A percentile compares a stretch with the other conserved stretches of the same genome.
These are phyloP conservation scores for Irpex rosettiformis DNA, from an alignment of 1,284 basidiomycete genomes.

Conservation along the genomic window DNA sequence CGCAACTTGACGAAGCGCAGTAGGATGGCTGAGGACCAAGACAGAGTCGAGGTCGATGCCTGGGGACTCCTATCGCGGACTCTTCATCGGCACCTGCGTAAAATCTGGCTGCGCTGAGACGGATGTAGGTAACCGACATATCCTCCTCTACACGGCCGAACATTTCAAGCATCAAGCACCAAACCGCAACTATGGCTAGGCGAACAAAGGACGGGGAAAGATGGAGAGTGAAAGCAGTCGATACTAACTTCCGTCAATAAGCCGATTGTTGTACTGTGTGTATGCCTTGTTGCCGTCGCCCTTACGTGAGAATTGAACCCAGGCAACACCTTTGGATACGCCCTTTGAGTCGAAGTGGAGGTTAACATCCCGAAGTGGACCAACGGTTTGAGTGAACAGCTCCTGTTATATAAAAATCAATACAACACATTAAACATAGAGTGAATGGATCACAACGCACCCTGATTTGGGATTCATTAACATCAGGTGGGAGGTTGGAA, in stretches of 20 bases:
- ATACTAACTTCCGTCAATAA: conserved; percentile 99
- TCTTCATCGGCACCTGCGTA: conserved; percentile 10
- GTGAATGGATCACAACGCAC: conserved; percentile 41
- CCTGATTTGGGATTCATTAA: conserved; percentile 92
- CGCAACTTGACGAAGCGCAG: conserved; percentile 9
- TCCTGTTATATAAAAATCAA: conserved; percentile 55
- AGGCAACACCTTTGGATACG: conserved; percentile 87
- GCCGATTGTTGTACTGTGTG: conserved; percentile 94
- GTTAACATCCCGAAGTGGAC: conserved; percentile 79
- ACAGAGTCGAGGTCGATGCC: conserved; percentile 3
- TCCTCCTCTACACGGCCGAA: background rate
- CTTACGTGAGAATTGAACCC: conserved; percentile 82
- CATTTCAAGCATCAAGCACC: conserved; percentile 12
- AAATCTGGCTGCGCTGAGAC: conserved; percentile 14
- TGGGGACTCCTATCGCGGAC: background rate
- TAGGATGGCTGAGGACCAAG: background rate
- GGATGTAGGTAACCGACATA: conserved; percentile 5
- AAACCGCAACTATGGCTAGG: conserved; percentile 22
- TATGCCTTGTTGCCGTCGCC: conserved; percentile 93
- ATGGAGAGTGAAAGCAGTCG: conserved; percentile 44
- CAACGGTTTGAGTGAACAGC: conserved; percentile 89
- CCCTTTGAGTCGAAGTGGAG: conserved; percentile 86
- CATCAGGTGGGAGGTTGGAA: conserved; percentile 92
- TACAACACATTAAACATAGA: background rate
- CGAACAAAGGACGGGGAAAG: conserved; percentile 23